phyloP scores from a whole-genome alignment of 495 filamentous ascomycete species.

The Talaromyces trachyspermus region DNA sequence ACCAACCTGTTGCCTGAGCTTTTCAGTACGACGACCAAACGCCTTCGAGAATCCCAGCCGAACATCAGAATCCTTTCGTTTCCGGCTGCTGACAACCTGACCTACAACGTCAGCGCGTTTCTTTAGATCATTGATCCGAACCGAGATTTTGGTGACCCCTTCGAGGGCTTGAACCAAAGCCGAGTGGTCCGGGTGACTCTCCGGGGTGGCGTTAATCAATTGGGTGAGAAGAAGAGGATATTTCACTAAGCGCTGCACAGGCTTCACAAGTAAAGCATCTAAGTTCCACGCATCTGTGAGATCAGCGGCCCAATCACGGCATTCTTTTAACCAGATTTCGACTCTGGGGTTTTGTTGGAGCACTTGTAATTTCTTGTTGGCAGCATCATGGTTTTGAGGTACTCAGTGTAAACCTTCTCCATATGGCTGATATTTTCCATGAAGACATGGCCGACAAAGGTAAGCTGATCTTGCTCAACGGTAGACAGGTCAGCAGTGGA shows the following conservation, averaged over 20 bases:
- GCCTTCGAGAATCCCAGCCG: slow-evolving; percentile 74
- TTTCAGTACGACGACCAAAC: slow-evolving; percentile 79
- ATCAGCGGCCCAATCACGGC: slow-evolving; percentile 77
- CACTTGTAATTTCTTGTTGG: slow-evolving; percentile 66
- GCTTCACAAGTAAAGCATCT: slow-evolving; percentile 90
- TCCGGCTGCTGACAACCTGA: slow-evolving; percentile 71
- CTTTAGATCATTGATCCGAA: slow-evolving; percentile 87
- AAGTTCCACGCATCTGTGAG: slow-evolving; percentile 89
- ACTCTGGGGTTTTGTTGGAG: slow-evolving; percentile 70
- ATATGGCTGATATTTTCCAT: slow-evolving; percentile 62
- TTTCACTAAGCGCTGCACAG: slow-evolving; percentile 83
- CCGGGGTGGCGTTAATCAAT: slow-evolving; percentile 69
- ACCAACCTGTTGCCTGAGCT: slow-evolving; percentile 60
- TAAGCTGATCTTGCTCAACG: slow-evolving; percentile 67
- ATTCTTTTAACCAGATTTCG: slow-evolving; percentile 86
- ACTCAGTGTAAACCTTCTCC: slow-evolving; percentile 79
- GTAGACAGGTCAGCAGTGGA: slow-evolving; percentile 38
- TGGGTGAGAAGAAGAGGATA: slow-evolving; percentile 80
- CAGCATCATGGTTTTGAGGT: slow-evolving; percentile 81
- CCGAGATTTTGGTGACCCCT: slow-evolving; percentile 61
- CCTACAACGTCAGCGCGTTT: slow-evolving; percentile 84
- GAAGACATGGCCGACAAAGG: slow-evolving; percentile 75
- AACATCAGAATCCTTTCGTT: slow-evolving; percentile 86
- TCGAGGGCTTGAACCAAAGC: slow-evolving; percentile 55
- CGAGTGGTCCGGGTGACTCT: slow-evolving; percentile 72